Percentiles rank a stretch among this genome's conserved stretches.
Conservation (phyloP, 2,329 filamentous ascomycete species). For the Falciphora oryzae region DNA sequence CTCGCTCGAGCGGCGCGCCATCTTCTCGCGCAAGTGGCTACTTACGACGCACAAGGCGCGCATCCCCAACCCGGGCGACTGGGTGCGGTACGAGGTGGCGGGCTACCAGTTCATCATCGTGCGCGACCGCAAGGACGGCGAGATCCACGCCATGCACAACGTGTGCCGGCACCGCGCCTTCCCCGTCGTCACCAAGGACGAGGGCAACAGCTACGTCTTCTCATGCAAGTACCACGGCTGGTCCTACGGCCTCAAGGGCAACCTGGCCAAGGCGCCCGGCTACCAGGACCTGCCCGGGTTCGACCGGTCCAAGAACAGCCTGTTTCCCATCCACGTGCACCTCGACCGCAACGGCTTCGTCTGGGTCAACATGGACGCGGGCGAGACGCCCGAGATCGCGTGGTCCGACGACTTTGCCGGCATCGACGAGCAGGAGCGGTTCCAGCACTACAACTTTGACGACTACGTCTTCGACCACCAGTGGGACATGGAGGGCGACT, state of each 20-base stretch:
- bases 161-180: slow-evolving; percentile 57
- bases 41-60: slow-evolving; percentile 48
- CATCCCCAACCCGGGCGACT: slow-evolving; percentile 48
- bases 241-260: slow-evolving; percentile 53
- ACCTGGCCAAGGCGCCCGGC: slow-evolving; percentile 53
- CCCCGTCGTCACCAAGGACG: slow-evolving; percentile 45
- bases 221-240: slow-evolving; percentile 58
- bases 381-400: slow-evolving; percentile 30
- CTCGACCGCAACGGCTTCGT: slow-evolving; percentile 49
- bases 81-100: slow-evolving; percentile 47
- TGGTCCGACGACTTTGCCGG: slow-evolving; percentile 48
- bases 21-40: slow-evolving; percentile 53
- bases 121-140: slow-evolving; percentile 38
- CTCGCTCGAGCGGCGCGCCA: slow-evolving; percentile 49
- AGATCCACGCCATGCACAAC: slow-evolving; percentile 57
- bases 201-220: slow-evolving; percentile 46
- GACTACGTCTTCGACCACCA: slow-evolving; percentile 52
- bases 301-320: slow-evolving; percentile 47
- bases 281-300: slow-evolving; percentile 52
- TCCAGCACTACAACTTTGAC: slow-evolving; percentile 40
- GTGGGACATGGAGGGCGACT: slow-evolving; percentile 51
- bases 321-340: slow-evolving; percentile 50
- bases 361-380: slow-evolving; percentile 51
- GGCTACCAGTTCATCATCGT: slow-evolving; percentile 51
- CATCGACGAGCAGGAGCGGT: slow-evolving; percentile 39